phyloP scores from a whole-genome alignment of 495 filamentous ascomycete species.

The Penicillium parvum region DNA sequence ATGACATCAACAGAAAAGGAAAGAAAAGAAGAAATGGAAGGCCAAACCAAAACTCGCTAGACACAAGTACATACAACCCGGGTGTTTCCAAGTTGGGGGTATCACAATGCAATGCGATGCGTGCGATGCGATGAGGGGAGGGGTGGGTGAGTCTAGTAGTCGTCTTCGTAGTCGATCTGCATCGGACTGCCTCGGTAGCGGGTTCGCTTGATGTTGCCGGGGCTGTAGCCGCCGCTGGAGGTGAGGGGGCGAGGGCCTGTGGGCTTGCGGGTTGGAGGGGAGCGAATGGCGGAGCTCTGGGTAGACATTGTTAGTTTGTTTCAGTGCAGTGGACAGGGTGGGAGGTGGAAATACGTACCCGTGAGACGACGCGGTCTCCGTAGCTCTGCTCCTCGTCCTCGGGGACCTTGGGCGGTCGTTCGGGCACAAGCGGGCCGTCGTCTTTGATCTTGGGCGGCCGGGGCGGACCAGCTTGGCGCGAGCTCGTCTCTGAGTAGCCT shows the following conservation, averaged over 20 bases:
- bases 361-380: slow-evolving; percentile 40
- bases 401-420: slow-evolving; percentile 42
- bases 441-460: slow-evolving; percentile 51
- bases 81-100: slow-evolving; percentile 17
- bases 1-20: slow-evolving; percentile 9
- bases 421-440: slow-evolving; percentile 48
- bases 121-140: too few relatives aligned
- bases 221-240: slow-evolving; percentile 43
- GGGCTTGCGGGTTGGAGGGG: slow-evolving; percentile 49
- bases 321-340: not conserved
- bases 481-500: slow-evolving; percentile 45
- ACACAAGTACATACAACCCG: slow-evolving; percentile 19
- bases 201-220: slow-evolving; percentile 41
- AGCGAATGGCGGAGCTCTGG: slow-evolving; percentile 40
- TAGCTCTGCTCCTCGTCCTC: slow-evolving; percentile 36
- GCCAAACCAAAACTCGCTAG: slow-evolving; percentile 7
- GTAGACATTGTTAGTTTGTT: slow-evolving; percentile 1
- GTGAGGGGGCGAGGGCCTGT: slow-evolving; percentile 52
- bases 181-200: slow-evolving; percentile 47
- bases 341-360: slow-evolving; percentile 27
- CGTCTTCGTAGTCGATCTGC: slow-evolving; percentile 42
- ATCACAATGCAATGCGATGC: slow-evolving; percentile 21
- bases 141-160: too few relatives aligned
- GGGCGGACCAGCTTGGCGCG: slow-evolving; percentile 36
- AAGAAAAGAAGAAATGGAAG: slow-evolving; percentile 7